These are phyloP conservation scores for Diaporthe aspalathi DNA, from an alignment of 2,329 filamentous ascomycete species.

Conservation along the genomic window DNA sequence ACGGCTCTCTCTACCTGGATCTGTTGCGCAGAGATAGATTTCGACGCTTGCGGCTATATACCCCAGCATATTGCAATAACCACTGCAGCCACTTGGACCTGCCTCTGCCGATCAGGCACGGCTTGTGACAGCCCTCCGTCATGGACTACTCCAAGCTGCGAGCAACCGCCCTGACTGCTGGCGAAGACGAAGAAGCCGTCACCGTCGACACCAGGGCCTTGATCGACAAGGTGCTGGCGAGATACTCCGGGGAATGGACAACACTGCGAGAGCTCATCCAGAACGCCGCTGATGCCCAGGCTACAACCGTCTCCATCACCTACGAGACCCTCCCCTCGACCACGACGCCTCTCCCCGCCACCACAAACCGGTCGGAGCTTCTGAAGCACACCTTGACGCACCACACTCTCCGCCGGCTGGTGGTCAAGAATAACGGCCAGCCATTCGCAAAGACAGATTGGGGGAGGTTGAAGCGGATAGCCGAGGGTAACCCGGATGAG, in stretches of 20 bases:
- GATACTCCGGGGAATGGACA: conserved; percentile 96
- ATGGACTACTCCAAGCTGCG: conserved; percentile 84
- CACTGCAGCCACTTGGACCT: not conserved
- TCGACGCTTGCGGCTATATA: no score
- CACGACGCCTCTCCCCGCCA: conserved; percentile 75
- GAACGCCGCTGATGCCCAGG: conserved; percentile 97
- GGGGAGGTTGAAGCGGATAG: conserved; percentile 92
- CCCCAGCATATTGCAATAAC: not conserved
- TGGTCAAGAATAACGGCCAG: conserved; percentile 92
- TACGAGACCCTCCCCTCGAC: conserved; percentile 92
- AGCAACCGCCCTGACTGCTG: conserved; percentile 86
- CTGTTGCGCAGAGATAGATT: not conserved
- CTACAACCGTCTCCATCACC: conserved; percentile 87
- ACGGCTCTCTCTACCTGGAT: not conserved
- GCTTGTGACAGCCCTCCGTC: conserved; percentile 29
- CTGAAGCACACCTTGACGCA: conserved; percentile 87
- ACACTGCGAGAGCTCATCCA: conserved; percentile 93
- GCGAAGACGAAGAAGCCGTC: conserved; percentile 94
- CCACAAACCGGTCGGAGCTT: conserved; percentile 74
- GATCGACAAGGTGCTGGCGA: conserved; percentile 96
- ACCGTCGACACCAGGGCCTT: conserved; percentile 96
- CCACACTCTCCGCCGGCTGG: conserved; percentile 86
- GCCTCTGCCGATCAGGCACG: conserved; percentile 31
- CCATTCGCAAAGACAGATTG: conserved; percentile 92
- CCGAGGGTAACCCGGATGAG: conserved; percentile 98